phyloP scores from a whole-genome alignment of 768 basidiomycete species.

The Podaxis carcinomalis region DNA sequence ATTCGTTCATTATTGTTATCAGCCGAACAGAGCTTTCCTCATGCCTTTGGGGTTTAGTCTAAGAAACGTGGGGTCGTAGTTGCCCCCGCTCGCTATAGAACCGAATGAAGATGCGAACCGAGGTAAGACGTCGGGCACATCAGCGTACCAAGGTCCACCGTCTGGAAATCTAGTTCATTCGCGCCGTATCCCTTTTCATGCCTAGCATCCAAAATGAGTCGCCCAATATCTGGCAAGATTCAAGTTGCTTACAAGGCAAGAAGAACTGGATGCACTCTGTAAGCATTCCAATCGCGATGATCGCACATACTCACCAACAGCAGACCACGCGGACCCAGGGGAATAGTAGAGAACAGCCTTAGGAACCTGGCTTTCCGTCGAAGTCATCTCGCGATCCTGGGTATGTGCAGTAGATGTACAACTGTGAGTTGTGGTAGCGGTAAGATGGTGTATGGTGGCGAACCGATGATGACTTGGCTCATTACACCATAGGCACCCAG shows the following conservation, averaged over 20 bases:
- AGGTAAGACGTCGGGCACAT: neutral
- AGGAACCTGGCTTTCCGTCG: constrained; percentile 31
- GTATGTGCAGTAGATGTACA: neutral
- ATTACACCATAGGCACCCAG: neutral
- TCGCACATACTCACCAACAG: constrained; percentile 43
- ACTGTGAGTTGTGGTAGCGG: neutral
- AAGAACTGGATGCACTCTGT: constrained; percentile 32
- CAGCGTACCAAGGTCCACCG: constrained; percentile 59
- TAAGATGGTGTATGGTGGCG: neutral
- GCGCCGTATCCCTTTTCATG: constrained; percentile 81
- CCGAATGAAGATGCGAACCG: neutral
- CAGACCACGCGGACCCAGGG: constrained; percentile 58
- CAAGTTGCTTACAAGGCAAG: constrained; percentile 48
- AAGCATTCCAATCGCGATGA: neutral
- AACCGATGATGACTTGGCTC: neutral
- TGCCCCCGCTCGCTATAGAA: constrained; percentile 66
- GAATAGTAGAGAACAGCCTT: constrained; percentile 83
- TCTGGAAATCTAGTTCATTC: constrained; percentile 69
- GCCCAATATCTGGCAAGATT: neutral
- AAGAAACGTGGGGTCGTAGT: constrained; percentile 70
- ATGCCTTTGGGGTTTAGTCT: constrained; percentile 75
- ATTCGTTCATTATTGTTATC: neutral
- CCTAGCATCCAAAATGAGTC: constrained; percentile 22
- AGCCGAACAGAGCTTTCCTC: constrained; percentile 6
- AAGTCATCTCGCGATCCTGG: constrained; percentile 21